phyloP scores from a whole-genome alignment of 140 eudicot genomes.

The Anethum foeniculum region DNA sequence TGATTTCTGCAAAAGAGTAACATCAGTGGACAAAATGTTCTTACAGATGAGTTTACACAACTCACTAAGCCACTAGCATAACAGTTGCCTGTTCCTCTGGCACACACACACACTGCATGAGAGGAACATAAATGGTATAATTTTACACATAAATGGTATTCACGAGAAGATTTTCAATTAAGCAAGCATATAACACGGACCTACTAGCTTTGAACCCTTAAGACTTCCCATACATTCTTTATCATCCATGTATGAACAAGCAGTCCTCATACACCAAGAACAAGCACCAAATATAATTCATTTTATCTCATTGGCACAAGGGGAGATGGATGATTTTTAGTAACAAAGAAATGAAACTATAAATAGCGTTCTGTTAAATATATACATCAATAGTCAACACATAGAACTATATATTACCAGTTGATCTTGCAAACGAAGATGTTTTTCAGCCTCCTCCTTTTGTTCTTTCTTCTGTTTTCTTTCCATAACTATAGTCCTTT shows the following conservation, averaged over 20 bases:
- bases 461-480: conserved; percentile 96
- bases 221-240: not conserved
- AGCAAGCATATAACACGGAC: not conserved
- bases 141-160: not conserved
- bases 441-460: conserved; percentile 96
- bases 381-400: not conserved
- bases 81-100: not conserved
- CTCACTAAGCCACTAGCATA: not conserved
- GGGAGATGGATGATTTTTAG: not conserved
- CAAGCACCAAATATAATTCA: not conserved
- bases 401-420: conserved; percentile 37
- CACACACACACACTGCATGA: not conserved
- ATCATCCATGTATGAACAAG: not conserved
- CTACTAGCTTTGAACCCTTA: not conserved
- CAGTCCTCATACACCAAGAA: not conserved
- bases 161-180: not conserved
- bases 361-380: not conserved
- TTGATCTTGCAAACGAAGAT: conserved; percentile 90
- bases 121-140: not conserved
- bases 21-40: not conserved
- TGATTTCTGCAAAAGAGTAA: conserved; percentile 51
- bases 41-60: not conserved
- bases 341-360: not conserved
- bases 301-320: not conserved
- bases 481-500: conserved; percentile 75